These are phyloP conservation scores for Ophiostoma triangulosporum DNA, from an alignment of 2,329 filamentous ascomycete species.

Conservation along the genomic window DNA sequence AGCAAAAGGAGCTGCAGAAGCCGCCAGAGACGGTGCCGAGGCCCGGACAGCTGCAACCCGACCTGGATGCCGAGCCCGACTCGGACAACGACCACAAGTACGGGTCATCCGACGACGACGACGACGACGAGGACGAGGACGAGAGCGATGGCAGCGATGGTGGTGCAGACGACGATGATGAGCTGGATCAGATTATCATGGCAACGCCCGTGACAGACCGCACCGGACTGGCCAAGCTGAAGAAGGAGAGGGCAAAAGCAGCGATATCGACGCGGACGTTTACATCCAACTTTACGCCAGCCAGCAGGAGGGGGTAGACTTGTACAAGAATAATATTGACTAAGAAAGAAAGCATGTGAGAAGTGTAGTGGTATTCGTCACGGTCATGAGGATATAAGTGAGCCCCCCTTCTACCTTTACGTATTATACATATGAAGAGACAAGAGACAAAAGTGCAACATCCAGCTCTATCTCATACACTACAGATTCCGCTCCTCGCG, in stretches of 20 bases:
- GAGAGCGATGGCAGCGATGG: conserved; percentile 26
- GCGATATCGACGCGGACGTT: conserved; percentile 37
- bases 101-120: conserved; percentile 3
- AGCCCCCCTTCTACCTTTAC: too few relatives aligned
- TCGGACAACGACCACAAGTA: conserved; percentile 41
- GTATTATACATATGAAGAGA: background rate
- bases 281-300: conserved; percentile 33
- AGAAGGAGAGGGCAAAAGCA: conserved; percentile 38
- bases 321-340: background rate
- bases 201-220: conserved; percentile 82
- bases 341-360: background rate
- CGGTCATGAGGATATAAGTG: too few relatives aligned
- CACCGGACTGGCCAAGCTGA: conserved; percentile 49
- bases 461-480: conserved; percentile 3
- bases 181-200: conserved; percentile 87
- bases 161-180: conserved; percentile 50
- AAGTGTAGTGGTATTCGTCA: too few relatives aligned
- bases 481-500: conserved; percentile 52
- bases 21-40: conserved; percentile 50
- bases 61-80: conserved; percentile 57
- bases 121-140: background rate
- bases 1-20: conserved; percentile 30
- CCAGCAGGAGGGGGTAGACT: conserved; percentile 32
- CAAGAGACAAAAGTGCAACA: background rate
- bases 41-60: conserved; percentile 41